These are phyloP conservation scores for Murraya koenigii DNA, from an alignment of 345 rosid species.

Conservation along the genomic window DNA sequence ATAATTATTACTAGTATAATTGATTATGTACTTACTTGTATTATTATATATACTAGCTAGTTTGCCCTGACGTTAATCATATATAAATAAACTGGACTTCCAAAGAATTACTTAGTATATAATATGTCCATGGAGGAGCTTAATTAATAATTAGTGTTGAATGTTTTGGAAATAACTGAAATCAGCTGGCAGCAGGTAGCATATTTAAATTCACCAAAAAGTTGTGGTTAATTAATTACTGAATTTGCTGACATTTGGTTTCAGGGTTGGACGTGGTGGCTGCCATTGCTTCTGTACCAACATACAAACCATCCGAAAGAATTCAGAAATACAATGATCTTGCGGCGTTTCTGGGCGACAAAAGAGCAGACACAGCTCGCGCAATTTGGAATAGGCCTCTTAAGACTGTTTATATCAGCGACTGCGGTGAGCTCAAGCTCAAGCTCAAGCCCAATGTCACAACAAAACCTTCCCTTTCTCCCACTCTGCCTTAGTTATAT, in stretches of 20 bases:
- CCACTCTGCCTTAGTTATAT: conserved; percentile 49
- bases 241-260: not conserved
- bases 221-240: too few species aligned
- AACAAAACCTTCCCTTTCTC: conserved; percentile 70
- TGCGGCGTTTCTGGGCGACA: conserved; percentile 78
- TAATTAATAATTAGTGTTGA: too few species aligned
- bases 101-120: too few species aligned
- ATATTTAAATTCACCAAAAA: too few species aligned
- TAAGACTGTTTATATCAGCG: conserved; percentile 65
- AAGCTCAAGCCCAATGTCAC: conserved; percentile 37
- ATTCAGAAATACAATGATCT: conserved; percentile 70
- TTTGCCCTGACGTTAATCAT: too few species aligned
- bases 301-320: conserved; percentile 65
- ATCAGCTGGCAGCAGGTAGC: too few species aligned
- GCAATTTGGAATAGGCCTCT: conserved; percentile 75
- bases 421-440: conserved; percentile 70
- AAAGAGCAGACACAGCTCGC: conserved; percentile 79
- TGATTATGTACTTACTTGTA: too few species aligned
- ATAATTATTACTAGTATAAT: too few species aligned
- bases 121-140: too few species aligned
- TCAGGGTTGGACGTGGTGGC: conserved; percentile 84
- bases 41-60: too few species aligned
- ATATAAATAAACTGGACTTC: too few species aligned
- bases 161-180: too few species aligned
- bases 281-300: conserved; percentile 70